These are phyloP conservation scores for Asterophora lycoperdoides DNA, from an alignment of 768 basidiomycete species.

Conservation along the genomic window DNA sequence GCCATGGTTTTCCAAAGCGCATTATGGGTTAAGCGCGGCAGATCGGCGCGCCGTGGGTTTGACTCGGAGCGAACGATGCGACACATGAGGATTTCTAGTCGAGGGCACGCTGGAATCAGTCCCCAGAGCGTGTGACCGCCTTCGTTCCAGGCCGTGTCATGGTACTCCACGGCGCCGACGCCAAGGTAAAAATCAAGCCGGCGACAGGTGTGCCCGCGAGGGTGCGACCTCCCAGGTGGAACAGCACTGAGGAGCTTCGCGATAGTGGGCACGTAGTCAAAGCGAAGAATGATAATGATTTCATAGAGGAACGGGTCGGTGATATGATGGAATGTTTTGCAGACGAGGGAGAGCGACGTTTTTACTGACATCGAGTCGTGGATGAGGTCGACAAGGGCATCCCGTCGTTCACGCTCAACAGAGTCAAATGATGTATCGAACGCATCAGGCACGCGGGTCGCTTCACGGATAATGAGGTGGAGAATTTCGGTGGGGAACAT, in stretches of 20 bases:
- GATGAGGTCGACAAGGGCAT: neutral
- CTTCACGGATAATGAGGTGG: neutral
- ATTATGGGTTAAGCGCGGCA: neutral
- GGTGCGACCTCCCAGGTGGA: no score
- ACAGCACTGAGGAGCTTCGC: neutral
- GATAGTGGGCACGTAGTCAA: constrained; percentile 2
- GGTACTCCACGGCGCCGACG: neutral
- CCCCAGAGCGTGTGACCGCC: constrained; percentile 1
- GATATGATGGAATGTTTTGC: neutral
- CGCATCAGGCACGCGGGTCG: neutral
- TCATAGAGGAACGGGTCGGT: constrained; percentile 6
- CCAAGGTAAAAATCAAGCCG: neutral
- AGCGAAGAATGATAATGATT: constrained; percentile 2
- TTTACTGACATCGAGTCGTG: constrained; percentile 3
- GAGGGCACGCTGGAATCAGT: constrained; percentile 1
- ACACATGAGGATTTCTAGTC: neutral
- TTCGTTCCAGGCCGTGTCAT: neutral
- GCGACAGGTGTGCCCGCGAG: neutral
- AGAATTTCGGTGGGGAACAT: neutral
- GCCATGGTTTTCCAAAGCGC: neutral
- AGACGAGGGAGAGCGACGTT: constrained; percentile 4
- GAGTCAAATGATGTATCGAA: constrained; percentile 1
- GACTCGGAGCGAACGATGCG: neutral
- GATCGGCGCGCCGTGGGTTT: neutral
- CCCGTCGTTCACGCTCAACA: neutral